Percentiles rank a stretch among this genome's conserved stretches.
Evolutionary conservation across 2,329 filamentous ascomycete genomes (phyloP).

Genomic region (Diaporthe ampelina): DNA sequence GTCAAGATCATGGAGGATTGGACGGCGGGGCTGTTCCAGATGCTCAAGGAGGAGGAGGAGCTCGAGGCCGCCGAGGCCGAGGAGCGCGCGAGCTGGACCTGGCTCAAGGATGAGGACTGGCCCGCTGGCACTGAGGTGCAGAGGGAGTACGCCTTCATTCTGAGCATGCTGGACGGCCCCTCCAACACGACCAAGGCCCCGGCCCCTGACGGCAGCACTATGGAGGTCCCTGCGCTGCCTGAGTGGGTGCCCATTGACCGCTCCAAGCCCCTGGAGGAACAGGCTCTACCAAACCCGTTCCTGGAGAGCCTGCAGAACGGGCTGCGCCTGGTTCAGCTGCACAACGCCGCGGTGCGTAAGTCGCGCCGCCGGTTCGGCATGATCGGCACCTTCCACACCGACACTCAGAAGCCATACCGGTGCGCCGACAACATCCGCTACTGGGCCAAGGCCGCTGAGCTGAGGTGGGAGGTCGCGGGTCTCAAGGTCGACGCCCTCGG

Average conservation of each 20-base stretch:
- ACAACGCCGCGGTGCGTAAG: conserved; percentile 89
- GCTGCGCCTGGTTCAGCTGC: conserved; percentile 84
- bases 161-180: conserved; percentile 69
- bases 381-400: conserved; percentile 90
- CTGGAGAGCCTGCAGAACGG: conserved; percentile 82
- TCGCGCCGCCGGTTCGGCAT: conserved; percentile 89
- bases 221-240: conserved; percentile 69
- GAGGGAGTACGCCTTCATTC: conserved; percentile 85
- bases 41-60: conserved; percentile 82
- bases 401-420: conserved; percentile 94
- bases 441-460: conserved; percentile 96
- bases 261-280: conserved; percentile 41
- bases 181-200: conserved; percentile 38
- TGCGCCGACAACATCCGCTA: conserved; percentile 93
- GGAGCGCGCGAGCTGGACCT: conserved; percentile 82
- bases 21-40: conserved; percentile 82
- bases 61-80: conserved; percentile 80
- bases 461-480: conserved; percentile 86
- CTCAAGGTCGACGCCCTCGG: conserved; percentile 88
- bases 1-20: conserved; percentile 81
- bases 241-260: conserved; percentile 73
- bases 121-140: conserved; percentile 73
- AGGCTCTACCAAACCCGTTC: conserved; percentile 78
- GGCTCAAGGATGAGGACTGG: conserved; percentile 85
- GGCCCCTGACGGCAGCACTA: conserved; percentile 58